Evolutionary conservation across 805 yeast species (phyloP).

Genomic region (Gaillardinia entomophila): DNA sequence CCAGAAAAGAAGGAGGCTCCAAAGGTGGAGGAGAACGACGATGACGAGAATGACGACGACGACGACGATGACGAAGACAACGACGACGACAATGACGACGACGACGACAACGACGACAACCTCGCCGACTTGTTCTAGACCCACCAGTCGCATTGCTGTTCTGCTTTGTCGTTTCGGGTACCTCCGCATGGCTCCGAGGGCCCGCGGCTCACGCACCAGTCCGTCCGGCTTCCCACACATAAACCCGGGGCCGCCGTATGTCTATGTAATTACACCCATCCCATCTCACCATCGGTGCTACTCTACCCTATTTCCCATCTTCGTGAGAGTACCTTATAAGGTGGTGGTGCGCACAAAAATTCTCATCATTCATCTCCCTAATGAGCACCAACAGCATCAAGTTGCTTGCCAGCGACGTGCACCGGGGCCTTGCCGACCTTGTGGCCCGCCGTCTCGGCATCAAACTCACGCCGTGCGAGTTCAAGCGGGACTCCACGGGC

Average conservation of each 20-base stretch:
- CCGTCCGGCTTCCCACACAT: no score
- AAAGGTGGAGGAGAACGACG: conserved; percentile 18
- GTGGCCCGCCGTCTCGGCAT: conserved; percentile 59
- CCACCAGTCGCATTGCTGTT: neutral
- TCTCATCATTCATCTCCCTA: conserved; percentile 2
- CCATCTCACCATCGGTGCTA: no score
- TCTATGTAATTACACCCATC: no score
- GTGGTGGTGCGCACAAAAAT: no score
- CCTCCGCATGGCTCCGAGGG: no score
- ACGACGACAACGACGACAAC: conserved; percentile 17
- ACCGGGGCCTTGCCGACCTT: conserved; percentile 63
- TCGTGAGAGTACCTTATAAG: no score
- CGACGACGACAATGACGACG: conserved; percentile 19
- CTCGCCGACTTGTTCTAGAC: neutral
- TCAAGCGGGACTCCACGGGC: conserved; percentile 62
- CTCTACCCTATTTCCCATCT: no score
- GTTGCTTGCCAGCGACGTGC: conserved; percentile 62
- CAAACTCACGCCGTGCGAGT: conserved; percentile 54
- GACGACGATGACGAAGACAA: conserved; percentile 8
- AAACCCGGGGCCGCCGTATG: no score
- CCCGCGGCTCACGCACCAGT: no score
- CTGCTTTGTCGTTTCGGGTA: no score
- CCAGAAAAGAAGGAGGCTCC: conserved; percentile 12
- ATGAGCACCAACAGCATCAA: conserved; percentile 75
- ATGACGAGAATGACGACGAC: conserved; percentile 17